Evolutionary conservation across 2,329 filamentous ascomycete genomes (phyloP).

Genomic region (Purpureocillium takamizusanense): DNA sequence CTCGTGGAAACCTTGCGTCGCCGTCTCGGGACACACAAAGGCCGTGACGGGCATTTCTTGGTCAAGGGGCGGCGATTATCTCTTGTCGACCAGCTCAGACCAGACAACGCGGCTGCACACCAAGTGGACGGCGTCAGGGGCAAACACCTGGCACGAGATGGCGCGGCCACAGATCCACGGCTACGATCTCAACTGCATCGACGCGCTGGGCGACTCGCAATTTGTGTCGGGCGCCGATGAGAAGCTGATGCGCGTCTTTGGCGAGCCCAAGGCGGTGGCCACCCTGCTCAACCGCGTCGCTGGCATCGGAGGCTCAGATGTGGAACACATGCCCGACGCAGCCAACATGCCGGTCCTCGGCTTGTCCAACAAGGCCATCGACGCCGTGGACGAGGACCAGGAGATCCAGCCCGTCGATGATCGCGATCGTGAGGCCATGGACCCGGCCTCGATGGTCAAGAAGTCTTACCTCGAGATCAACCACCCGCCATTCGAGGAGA

Average conservation of each 20-base stretch:
- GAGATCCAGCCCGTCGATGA: constrained; percentile 34
- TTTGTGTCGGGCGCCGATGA: constrained; percentile 96
- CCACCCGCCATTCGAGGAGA: constrained; percentile 81
- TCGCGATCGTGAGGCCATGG: constrained; percentile 43
- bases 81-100: constrained; percentile 83
- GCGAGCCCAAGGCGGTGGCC: constrained; percentile 77
- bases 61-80: constrained; percentile 72
- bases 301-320: constrained; percentile 37
- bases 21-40: constrained; percentile 75
- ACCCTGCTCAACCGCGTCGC: constrained; percentile 61
- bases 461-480: constrained; percentile 55
- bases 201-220: constrained; percentile 59
- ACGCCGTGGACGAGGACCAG: constrained; percentile 42
- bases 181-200: constrained; percentile 94
- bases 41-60: constrained; percentile 77
- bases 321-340: constrained; percentile 62
- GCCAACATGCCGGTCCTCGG: constrained; percentile 93
- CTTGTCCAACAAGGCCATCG: constrained; percentile 89
- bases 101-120: constrained; percentile 88
- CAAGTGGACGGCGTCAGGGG: constrained; percentile 52
- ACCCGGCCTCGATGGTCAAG: constrained; percentile 45
- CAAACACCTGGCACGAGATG: constrained; percentile 83
- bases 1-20: constrained; percentile 67
- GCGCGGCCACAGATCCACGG: constrained; percentile 94
- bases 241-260: constrained; percentile 94